phyloP scores from a whole-genome alignment of 1,139 yeast genomes.

The Saccharomyces pastorianus region DNA sequence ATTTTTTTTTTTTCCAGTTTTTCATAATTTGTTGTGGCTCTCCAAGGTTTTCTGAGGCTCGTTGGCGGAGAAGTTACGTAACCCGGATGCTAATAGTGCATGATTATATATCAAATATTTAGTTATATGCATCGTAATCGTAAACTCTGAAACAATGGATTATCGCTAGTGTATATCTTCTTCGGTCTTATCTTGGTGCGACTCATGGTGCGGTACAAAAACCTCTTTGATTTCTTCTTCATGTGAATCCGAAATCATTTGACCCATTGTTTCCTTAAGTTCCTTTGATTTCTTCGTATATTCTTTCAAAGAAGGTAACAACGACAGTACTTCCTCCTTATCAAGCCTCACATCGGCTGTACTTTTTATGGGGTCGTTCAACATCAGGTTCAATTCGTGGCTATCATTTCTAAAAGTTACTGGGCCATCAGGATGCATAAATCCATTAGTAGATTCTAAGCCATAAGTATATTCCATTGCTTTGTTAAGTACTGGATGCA shows the following conservation, averaged over 20 bases:
- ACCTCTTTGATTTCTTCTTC: constrained; percentile 1
- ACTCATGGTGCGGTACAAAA: background rate
- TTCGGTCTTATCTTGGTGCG: background rate
- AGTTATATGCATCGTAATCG: background rate
- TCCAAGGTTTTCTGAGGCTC: background rate
- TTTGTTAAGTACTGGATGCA: constrained; percentile 25
- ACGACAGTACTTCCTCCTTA: constrained; percentile 2
- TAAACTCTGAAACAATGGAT: background rate
- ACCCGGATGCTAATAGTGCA: background rate
- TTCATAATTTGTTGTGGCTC: background rate
- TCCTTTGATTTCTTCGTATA: constrained; percentile 6
- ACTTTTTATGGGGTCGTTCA: background rate
- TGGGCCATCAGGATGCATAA: constrained; percentile 2
- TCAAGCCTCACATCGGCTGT: background rate
- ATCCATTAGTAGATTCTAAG: constrained; percentile 2
- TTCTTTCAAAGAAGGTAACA: constrained; percentile 10
- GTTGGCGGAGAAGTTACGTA: background rate
- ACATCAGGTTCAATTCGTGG: constrained; percentile 13
- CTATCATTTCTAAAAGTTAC: constrained; percentile 11
- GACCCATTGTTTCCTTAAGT: constrained; percentile 6
- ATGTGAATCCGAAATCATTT: constrained; percentile 4
- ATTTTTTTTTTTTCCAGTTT: background rate
- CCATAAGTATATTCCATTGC: constrained; percentile 27
- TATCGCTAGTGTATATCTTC: background rate
- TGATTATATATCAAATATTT: background rate